Evolutionary conservation across 225 moss, liverwort and hornwort genomes (phyloP).

Genomic region (Rhytidiadelphus loreus): DNA sequence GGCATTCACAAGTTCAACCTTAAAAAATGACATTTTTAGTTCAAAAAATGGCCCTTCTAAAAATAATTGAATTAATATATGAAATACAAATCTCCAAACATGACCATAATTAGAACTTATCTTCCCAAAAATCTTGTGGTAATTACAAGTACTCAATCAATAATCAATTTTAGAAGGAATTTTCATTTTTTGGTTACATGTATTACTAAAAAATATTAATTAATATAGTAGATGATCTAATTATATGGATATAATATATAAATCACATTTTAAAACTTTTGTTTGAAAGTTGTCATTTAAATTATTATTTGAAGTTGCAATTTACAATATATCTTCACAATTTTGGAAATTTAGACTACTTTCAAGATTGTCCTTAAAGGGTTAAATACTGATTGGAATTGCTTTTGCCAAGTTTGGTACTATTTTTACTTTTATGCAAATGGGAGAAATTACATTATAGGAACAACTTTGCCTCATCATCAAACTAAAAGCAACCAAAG

Average conservation of each 20-base stretch:
- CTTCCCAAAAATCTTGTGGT: too few relatives aligned
- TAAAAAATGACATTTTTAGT: not conserved
- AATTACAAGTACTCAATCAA: not conserved
- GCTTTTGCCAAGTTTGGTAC: fast-evolving
- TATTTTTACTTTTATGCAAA: not conserved
- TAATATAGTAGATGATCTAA: not conserved
- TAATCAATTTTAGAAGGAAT: not conserved
- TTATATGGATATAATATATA: not conserved
- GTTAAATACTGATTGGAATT: not conserved
- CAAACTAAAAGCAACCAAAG: not conserved
- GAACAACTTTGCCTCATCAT: not conserved
- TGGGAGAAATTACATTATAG: not conserved
- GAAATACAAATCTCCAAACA: not conserved
- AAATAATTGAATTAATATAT: not conserved
- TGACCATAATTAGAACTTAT: too few relatives aligned
- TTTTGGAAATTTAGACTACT: not conserved
- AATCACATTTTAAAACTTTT: too few relatives aligned
- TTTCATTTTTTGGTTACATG: not conserved
- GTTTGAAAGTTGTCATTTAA: not conserved
- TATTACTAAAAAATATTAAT: not conserved
- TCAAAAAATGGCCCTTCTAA: not conserved
- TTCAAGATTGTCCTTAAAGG: too few relatives aligned
- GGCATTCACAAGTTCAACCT: not conserved
- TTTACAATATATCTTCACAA: not conserved
- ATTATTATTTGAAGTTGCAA: not conserved